Evolutionary conservation across 371 early-diverging fungal species (phyloP).

Genomic region (Syncephalis plumigaleata): DNA sequence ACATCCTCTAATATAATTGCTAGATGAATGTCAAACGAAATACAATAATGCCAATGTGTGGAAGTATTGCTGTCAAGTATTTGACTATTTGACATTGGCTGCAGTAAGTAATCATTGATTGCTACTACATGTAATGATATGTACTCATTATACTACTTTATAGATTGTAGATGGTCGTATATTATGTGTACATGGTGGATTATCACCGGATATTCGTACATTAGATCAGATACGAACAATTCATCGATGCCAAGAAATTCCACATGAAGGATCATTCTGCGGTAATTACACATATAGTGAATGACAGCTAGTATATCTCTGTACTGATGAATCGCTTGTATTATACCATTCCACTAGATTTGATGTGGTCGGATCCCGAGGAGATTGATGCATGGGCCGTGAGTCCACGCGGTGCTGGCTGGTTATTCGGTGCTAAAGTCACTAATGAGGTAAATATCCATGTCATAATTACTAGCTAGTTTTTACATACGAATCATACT

Average conservation of each 20-base stretch:
- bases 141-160: neutral
- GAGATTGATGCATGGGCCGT: conserved; percentile 96
- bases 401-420: conserved; percentile 96
- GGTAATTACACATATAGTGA: conserved; percentile 24
- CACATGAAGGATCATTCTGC: conserved; percentile 98
- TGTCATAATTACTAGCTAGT: neutral
- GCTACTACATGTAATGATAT: neutral
- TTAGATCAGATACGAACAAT: conserved; percentile 95
- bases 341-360: conserved; percentile 25
- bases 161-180: conserved; percentile 5
- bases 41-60: conserved; percentile 97
- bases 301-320: too few relatives aligned
- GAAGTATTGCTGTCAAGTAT: conserved; percentile 97
- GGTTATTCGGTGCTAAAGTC: conserved; percentile 95
- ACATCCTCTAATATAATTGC: neutral
- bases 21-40: conserved; percentile 86
- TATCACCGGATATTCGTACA: conserved; percentile 93
- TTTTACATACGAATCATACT: neutral
- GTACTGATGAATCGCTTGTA: neutral
- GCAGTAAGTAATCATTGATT: conserved; percentile 37
- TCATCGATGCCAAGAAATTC: conserved; percentile 96
- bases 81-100: conserved; percentile 96
- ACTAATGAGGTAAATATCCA: conserved; percentile 67
- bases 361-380: conserved; percentile 99
- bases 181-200: conserved; percentile 97